These are phyloP conservation scores for Teratosphaeria zuluensis DNA, from an alignment of 2,329 filamentous ascomycete genomes.

Conservation along the genomic window DNA sequence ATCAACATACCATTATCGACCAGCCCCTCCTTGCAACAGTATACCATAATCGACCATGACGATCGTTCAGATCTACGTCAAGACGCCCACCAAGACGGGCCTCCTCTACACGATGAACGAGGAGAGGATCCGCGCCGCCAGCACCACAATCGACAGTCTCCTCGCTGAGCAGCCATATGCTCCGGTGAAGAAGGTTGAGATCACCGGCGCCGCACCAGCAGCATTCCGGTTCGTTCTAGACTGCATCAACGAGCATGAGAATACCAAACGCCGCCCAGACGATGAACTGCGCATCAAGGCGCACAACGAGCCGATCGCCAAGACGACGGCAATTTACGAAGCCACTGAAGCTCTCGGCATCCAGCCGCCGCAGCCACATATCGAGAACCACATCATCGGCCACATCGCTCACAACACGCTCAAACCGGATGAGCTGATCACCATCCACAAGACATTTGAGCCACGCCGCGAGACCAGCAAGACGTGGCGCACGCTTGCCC, in stretches of 20 bases:
- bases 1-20: not conserved
- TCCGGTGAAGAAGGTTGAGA: constrained; percentile 1
- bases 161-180: not conserved
- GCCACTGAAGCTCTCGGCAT: constrained; percentile 6
- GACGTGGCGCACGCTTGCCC: constrained; percentile 2
- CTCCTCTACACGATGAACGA: constrained; percentile 2
- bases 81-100: not conserved
- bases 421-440: constrained; percentile 3
- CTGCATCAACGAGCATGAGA: constrained; percentile 1
- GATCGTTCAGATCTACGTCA: constrained; percentile 3
- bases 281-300: constrained; percentile 6
- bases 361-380: constrained; percentile 5
- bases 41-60: constrained; percentile 2
- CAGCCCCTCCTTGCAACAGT: not conserved
- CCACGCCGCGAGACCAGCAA: not conserved
- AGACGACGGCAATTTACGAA: constrained; percentile 5
- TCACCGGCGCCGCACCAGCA: constrained; percentile 2
- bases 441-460: constrained; percentile 1
- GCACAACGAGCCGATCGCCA: constrained; percentile 1
- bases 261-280: not conserved
- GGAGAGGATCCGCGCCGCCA: constrained; percentile 5
- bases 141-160: constrained; percentile 1
- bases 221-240: constrained; percentile 5
- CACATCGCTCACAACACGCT: constrained; percentile 5
- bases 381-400: constrained; percentile 8